These are phyloP conservation scores for Phialophora tarda DNA, from an alignment of 2,329 filamentous ascomycete genomes.

Conservation along the genomic window DNA sequence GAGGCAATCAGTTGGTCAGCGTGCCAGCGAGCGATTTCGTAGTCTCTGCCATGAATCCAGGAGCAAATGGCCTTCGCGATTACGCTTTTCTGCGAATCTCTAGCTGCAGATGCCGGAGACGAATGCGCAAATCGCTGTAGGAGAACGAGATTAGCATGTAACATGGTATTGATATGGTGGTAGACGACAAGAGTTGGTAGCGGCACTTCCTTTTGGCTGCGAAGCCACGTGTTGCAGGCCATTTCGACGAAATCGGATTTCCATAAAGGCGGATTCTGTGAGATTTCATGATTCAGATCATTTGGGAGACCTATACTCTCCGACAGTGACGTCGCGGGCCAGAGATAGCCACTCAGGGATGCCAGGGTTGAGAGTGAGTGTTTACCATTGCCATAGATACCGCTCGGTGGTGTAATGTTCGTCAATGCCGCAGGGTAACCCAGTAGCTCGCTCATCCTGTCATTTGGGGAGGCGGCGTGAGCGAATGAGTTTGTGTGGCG, in stretches of 20 bases:
- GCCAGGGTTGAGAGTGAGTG: background rate
- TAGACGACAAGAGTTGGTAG: constrained; percentile 19
- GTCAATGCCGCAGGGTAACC: constrained; percentile 3
- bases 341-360: background rate
- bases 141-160: constrained; percentile 25
- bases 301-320: background rate
- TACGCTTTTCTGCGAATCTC: constrained; percentile 24
- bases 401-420: background rate
- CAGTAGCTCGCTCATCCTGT: constrained; percentile 6
- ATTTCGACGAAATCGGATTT: constrained; percentile 20
- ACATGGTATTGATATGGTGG: constrained; percentile 30
- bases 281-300: background rate
- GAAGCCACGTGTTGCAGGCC: constrained; percentile 26
- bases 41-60: constrained; percentile 22
- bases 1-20: constrained; percentile 24
- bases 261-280: constrained; percentile 2
- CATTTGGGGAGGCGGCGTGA: background rate
- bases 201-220: background rate
- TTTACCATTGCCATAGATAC: background rate
- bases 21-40: constrained; percentile 27
- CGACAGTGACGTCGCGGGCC: background rate
- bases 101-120: constrained; percentile 20
- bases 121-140: constrained; percentile 31
- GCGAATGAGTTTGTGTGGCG: constrained; percentile 20
- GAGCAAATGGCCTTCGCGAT: constrained; percentile 17